A percentile compares a stretch with the other conserved stretches of the same genome.
These are phyloP conservation scores for Puccinia novopanici DNA, from an alignment of 1,284 basidiomycete genomes.

Conservation along the genomic window DNA sequence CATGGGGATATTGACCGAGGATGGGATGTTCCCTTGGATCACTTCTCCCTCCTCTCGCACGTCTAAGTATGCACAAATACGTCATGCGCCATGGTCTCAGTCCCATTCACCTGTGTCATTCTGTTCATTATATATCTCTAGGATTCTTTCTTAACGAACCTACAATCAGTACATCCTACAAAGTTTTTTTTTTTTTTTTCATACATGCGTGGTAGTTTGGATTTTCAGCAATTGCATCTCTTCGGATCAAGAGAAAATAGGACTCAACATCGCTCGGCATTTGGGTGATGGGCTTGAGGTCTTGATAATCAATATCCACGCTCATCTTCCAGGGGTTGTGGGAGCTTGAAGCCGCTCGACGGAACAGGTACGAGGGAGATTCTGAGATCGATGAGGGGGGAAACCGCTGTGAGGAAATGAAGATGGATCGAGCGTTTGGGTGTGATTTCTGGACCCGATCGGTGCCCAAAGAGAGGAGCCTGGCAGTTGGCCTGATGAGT, in stretches of 20 bases:
- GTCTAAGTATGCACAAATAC: slow-evolving; percentile 61
- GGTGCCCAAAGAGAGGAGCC: too few species aligned
- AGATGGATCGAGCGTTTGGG: not conserved
- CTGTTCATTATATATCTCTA: not conserved
- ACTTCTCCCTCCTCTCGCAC: slow-evolving; percentile 94
- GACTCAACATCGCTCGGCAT: slow-evolving; percentile 72
- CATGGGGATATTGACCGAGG: slow-evolving; percentile 88
- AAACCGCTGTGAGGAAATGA: not conserved
- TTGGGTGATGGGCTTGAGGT: slow-evolving; percentile 78
- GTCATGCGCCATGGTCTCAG: not conserved
- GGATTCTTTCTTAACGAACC: too few species aligned
- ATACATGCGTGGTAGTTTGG: too few species aligned
- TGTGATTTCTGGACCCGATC: not conserved
- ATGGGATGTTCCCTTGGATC: slow-evolving; percentile 90
- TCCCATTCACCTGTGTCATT: slow-evolving; percentile 52
- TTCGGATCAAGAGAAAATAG: not conserved
- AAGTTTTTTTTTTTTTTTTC: too few species aligned
- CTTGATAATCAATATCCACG: slow-evolving; percentile 70
- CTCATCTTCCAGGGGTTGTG: slow-evolving; percentile 14
- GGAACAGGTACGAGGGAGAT: not conserved
- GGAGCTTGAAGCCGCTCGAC: not conserved
- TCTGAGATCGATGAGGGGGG: not conserved
- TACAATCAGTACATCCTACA: too few species aligned
- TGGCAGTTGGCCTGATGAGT: too few species aligned
- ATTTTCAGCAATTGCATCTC: too few species aligned